phyloP scores from a whole-genome alignment of 2,329 filamentous ascomycete genomes.

The Calonectria leucothoes region DNA sequence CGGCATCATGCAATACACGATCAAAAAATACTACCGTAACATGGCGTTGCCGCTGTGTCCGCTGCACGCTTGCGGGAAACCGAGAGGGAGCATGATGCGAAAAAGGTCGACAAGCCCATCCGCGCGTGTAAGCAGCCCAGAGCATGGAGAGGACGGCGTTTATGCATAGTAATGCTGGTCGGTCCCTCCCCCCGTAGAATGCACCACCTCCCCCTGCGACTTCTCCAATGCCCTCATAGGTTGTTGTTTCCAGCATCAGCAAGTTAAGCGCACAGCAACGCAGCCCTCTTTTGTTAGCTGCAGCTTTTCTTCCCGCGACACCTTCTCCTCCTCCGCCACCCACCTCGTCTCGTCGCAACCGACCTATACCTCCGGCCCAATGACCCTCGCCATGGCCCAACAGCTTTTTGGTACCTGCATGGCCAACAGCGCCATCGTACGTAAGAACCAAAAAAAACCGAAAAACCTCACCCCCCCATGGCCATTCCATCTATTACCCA shows the following conservation, averaged over 20 bases:
- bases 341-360: too few species aligned
- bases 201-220: background rate
- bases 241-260: background rate
- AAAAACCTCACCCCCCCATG: background rate
- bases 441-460: too few species aligned
- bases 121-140: conserved; percentile 17
- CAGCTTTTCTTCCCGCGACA: background rate
- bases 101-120: background rate
- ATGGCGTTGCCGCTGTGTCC: background rate
- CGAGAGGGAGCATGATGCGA: background rate
- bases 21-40: background rate
- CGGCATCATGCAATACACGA: background rate
- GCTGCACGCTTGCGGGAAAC: background rate
- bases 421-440: background rate
- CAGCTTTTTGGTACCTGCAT: background rate
- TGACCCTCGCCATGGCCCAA: background rate
- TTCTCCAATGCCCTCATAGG: background rate
- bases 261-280: background rate
- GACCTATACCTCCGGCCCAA: too few species aligned
- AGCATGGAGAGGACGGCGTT: background rate
- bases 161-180: background rate
- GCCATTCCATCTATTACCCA: background rate
- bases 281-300: background rate
- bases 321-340: background rate
- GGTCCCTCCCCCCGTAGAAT: background rate